Evolutionary conservation across 2,329 filamentous ascomycete genomes (phyloP).

Genomic region (Epichloe aotearoae): DNA sequence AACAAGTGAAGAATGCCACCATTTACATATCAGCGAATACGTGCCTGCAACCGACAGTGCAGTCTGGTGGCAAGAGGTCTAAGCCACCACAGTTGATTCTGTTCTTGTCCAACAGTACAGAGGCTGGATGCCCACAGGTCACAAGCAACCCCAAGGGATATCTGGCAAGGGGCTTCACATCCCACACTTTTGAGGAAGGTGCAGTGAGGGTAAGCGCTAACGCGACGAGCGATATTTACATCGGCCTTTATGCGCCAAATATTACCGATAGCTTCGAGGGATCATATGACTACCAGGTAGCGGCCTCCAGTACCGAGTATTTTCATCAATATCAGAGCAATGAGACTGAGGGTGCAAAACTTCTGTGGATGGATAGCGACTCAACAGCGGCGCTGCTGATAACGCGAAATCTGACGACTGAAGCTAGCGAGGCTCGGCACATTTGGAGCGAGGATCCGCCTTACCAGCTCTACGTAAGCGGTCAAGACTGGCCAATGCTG

Average conservation of each 20-base stretch:
- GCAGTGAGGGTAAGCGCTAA: conserved; percentile 53
- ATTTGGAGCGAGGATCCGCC: conserved; percentile 40
- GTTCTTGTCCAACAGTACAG: conserved; percentile 51
- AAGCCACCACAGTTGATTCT: conserved; percentile 60
- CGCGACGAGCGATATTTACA: conserved; percentile 54
- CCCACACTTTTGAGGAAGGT: conserved; percentile 45
- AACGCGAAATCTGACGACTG: conserved; percentile 56
- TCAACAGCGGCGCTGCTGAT: conserved; percentile 64
- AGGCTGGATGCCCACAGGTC: conserved; percentile 16
- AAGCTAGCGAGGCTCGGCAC: conserved; percentile 40
- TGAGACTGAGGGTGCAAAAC: conserved; percentile 29
- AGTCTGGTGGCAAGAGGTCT: conserved; percentile 1
- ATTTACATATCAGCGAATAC: conserved; percentile 80
- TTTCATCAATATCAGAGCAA: conserved; percentile 51
- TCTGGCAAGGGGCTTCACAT: conserved; percentile 18
- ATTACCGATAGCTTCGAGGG: conserved; percentile 46
- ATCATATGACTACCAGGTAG: conserved; percentile 68
- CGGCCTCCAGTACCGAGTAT: conserved; percentile 64
- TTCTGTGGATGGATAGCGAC: conserved; percentile 79
- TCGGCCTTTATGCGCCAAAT: conserved; percentile 61
- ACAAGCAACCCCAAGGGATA: conserved; percentile 11
- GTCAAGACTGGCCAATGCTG: conserved; percentile 43
- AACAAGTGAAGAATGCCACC: conserved; percentile 17
- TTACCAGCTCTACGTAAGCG: conserved; percentile 67
- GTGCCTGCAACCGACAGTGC: conserved; percentile 54